phyloP scores from a whole-genome alignment of 345 rosid genomes.

The Eucalyptus microcorys region DNA sequence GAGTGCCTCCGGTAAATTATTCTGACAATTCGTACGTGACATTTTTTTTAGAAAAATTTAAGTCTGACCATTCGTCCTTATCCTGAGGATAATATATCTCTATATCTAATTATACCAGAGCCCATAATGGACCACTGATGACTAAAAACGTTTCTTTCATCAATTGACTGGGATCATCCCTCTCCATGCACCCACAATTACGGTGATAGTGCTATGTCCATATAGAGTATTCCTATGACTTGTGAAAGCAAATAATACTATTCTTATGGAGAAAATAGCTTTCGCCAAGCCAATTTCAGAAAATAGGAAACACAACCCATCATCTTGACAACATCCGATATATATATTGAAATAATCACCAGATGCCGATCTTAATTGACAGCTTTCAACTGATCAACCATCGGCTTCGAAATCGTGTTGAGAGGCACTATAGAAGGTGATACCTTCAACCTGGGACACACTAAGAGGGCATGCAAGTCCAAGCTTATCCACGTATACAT shows the following conservation, averaged over 20 bases:
- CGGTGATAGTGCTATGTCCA: neutral
- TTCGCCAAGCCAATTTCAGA: neutral
- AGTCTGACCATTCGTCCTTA: neutral
- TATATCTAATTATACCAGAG: neutral
- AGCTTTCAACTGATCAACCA: neutral
- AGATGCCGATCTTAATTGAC: neutral
- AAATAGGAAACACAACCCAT: neutral
- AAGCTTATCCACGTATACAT: neutral
- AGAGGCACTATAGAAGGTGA: neutral
- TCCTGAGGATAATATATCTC: neutral
- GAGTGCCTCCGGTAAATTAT: neutral
- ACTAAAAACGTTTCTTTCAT: neutral
- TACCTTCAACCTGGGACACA: neutral
- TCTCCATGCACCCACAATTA: neutral
- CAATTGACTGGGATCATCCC: neutral
- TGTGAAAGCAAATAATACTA: neutral
- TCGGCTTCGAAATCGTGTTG: neutral
- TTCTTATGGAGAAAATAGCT: neutral
- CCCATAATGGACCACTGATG: neutral
- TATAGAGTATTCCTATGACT: neutral
- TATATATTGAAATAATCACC: too few relatives aligned
- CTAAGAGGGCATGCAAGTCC: neutral
- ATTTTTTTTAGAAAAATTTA: too few relatives aligned
- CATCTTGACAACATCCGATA: neutral
- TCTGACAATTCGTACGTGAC: neutral